Conservation (phyloP, 768 basidiomycete species). For the Pisolithus albus region DNA sequence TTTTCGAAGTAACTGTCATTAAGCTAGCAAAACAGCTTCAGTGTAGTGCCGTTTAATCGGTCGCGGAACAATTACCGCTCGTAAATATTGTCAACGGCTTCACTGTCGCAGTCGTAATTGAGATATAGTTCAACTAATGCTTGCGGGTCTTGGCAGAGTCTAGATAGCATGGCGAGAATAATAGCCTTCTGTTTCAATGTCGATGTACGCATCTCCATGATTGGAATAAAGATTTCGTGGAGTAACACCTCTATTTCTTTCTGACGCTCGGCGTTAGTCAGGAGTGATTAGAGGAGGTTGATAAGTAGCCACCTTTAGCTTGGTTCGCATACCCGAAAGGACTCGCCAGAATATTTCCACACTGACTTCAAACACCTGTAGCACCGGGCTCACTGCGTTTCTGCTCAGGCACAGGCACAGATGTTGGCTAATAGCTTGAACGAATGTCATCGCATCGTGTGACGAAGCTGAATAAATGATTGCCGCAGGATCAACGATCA, state of each 20-base stretch:
- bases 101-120: constrained; percentile 97
- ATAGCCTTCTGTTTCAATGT: constrained; percentile 93
- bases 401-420: constrained; percentile 87
- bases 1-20: constrained; percentile 94
- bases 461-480: constrained; percentile 89
- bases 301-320: constrained; percentile 66
- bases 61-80: constrained; percentile 59
- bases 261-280: constrained; percentile 35
- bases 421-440: constrained; percentile 94
- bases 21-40: constrained; percentile 39
- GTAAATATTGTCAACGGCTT: constrained; percentile 94
- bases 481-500: constrained; percentile 84
- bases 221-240: constrained; percentile 97
- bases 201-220: constrained; percentile 95
- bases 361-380: constrained; percentile 95
- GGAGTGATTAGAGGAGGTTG: constrained; percentile 2
- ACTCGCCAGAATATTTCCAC: constrained; percentile 99
- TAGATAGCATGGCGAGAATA: constrained; percentile 80
- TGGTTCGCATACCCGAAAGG: constrained; percentile 87
- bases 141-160: constrained; percentile 92
- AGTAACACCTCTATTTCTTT: constrained; percentile 99
- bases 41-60: constrained; percentile 1
- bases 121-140: constrained; percentile 97
- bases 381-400: constrained; percentile 92
- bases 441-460: constrained; percentile 80